phyloP scores from a whole-genome alignment of 768 basidiomycete genomes.

The Boletus rubropictus region DNA sequence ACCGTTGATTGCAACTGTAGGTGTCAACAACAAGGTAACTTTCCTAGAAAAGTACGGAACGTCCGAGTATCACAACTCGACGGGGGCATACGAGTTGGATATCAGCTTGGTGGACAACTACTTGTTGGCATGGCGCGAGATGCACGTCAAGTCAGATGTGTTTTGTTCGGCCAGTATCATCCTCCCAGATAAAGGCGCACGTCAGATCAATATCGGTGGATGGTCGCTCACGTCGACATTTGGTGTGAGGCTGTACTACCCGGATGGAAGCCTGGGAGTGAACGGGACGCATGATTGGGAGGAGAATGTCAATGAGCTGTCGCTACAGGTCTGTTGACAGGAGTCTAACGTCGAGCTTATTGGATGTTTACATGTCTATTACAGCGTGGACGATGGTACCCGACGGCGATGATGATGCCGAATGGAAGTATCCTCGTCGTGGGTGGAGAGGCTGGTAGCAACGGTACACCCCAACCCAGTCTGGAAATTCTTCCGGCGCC shows the following conservation, averaged over 20 bases:
- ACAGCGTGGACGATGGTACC: slow-evolving; percentile 68
- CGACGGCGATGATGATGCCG: slow-evolving; percentile 57
- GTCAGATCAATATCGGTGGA: slow-evolving; percentile 29
- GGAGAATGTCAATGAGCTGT: slow-evolving; percentile 53
- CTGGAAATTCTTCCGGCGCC: slow-evolving; percentile 69
- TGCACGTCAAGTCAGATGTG: slow-evolving; percentile 73
- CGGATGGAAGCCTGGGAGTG: slow-evolving; percentile 59
- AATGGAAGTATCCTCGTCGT: slow-evolving; percentile 73
- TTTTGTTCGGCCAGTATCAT: slow-evolving; percentile 74
- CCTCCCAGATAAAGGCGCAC: slow-evolving; percentile 65
- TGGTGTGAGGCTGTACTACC: slow-evolving; percentile 69
- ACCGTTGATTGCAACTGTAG: slow-evolving; percentile 68
- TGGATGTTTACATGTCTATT: background rate
- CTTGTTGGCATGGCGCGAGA: slow-evolving; percentile 57
- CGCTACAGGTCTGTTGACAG: slow-evolving; percentile 49
- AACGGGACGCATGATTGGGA: slow-evolving; percentile 79
- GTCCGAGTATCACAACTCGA: slow-evolving; percentile 54
- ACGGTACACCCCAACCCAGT: slow-evolving; percentile 59
- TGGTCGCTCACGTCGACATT: slow-evolving; percentile 69
- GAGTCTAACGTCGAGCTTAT: background rate
- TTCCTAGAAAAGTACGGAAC: slow-evolving; percentile 76
- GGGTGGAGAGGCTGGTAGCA: slow-evolving; percentile 70
- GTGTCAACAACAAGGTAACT: slow-evolving; percentile 75
- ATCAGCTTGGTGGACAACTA: slow-evolving; percentile 45
- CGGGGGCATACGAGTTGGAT: slow-evolving; percentile 77